Percentiles rank a stretch among this genome's conserved stretches.
Evolutionary conservation across 83 land plant species (phyloP).

Genomic region (Picea abies): DNA sequence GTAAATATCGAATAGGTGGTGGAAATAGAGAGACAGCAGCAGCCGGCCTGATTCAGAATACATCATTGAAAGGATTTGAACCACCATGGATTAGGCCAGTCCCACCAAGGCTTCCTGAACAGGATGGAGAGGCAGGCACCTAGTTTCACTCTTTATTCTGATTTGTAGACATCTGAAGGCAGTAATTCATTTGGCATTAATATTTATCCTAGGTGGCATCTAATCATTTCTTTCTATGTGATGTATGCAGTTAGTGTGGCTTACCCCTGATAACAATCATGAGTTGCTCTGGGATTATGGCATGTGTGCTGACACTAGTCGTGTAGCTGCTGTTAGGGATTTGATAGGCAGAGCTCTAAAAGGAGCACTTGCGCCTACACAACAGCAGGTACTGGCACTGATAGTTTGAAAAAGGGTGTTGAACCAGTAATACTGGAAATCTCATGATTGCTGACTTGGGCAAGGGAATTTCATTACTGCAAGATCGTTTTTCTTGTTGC

Average conservation of each 20-base stretch:
- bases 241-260: slow-evolving; percentile 69
- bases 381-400: slow-evolving; percentile 61
- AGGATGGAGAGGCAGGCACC: slow-evolving; percentile 42
- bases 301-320: slow-evolving; percentile 97
- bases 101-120: slow-evolving; percentile 85
- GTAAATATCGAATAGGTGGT: slow-evolving; percentile 56
- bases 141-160: no score
- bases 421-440: background rate
- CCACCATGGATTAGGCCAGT: slow-evolving; percentile 88
- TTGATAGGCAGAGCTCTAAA: slow-evolving; percentile 81
- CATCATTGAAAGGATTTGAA: slow-evolving; percentile 68
- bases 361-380: slow-evolving; percentile 50
- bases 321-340: slow-evolving; percentile 79
- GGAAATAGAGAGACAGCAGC: slow-evolving; percentile 74
- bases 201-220: no score
- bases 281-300: slow-evolving; percentile 89
- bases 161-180: no score
- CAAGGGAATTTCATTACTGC: background rate
- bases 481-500: background rate
- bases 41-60: slow-evolving; percentile 57
- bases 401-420: background rate
- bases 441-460: background rate
- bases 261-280: slow-evolving; percentile 81
- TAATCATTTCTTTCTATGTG: no score
- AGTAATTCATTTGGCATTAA: no score